Conservation (phyloP, 108 stramenopile species). For the Seminavis robusta region DNA sequence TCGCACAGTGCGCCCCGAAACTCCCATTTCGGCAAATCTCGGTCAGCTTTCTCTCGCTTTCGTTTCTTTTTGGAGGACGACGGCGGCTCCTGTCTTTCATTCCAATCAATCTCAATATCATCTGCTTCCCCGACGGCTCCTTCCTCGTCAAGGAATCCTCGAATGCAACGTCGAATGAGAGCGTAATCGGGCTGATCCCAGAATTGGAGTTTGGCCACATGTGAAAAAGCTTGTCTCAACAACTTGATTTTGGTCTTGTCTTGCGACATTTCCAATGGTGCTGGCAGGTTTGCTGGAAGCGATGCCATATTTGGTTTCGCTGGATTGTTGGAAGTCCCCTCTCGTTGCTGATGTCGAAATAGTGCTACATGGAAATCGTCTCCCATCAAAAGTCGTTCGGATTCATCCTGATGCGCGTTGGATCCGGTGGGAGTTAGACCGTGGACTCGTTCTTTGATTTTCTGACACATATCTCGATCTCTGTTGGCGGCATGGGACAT, state of each 20-base stretch:
- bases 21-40: conserved; percentile 20
- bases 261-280: conserved; percentile 51
- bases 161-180: conserved; percentile 57
- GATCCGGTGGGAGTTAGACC: conserved; percentile 34
- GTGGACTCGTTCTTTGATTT: conserved; percentile 70
- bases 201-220: conserved; percentile 58
- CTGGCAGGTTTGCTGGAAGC: conserved; percentile 38
- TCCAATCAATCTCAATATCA: background rate
- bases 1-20: conserved; percentile 21
- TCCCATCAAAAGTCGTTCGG: conserved; percentile 62
- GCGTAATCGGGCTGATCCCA: conserved; percentile 74
- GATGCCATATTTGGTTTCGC: conserved; percentile 20
- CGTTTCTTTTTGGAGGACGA: background rate
- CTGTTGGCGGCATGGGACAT: conserved; percentile 76
- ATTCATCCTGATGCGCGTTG: conserved; percentile 31
- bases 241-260: conserved; percentile 48
- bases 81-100: too few relatives aligned
- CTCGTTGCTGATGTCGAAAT: conserved; percentile 25
- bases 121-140: background rate
- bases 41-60: too few relatives aligned
- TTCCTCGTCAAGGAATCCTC: conserved; percentile 44
- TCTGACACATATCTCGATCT: conserved; percentile 65
- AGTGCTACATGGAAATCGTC: conserved; percentile 70
- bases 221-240: conserved; percentile 66
- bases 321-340: conserved; percentile 3